These are phyloP conservation scores for Zopfia rhizophila DNA, from an alignment of 2,329 filamentous ascomycete species.

Conservation along the genomic window DNA sequence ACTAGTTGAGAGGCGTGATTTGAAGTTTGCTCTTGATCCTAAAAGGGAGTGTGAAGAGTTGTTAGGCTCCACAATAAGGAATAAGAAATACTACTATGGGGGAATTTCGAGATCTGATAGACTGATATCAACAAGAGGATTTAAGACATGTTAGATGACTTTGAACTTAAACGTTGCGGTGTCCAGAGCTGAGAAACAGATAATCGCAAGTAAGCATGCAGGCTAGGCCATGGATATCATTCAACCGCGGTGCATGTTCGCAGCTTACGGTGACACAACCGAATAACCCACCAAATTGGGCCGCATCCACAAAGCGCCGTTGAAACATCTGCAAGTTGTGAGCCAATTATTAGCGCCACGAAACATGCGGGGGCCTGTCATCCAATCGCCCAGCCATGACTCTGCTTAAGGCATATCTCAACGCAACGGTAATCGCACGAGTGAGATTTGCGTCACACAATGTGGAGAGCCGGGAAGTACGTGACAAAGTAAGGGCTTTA, in stretches of 20 bases:
- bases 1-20: too few species aligned
- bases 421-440: constrained; percentile 4
- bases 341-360: constrained; percentile 28
- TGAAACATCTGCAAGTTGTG: constrained; percentile 30
- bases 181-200: background rate
- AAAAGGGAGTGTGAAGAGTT: too few species aligned
- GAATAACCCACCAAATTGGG: constrained; percentile 18
- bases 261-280: constrained; percentile 28
- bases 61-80: too few species aligned
- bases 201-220: constrained; percentile 16
- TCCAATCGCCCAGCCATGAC: constrained; percentile 21
- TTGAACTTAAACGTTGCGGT: constrained; percentile 1
- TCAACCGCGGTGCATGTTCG: constrained; percentile 23
- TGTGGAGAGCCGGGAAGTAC: constrained; percentile 4
- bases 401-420: constrained; percentile 4
- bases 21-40: too few species aligned
- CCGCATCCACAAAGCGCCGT: constrained; percentile 19
- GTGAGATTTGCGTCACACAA: constrained; percentile 8
- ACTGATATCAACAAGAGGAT: too few species aligned
- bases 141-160: too few species aligned
- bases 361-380: constrained; percentile 19
- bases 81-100: too few species aligned
- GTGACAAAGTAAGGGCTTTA: too few species aligned
- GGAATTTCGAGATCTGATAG: too few species aligned
- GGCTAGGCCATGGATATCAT: constrained; percentile 12